phyloP scores from a whole-genome alignment of 2,329 filamentous ascomycete species.

The Pestalotiopsis sp. region DNA sequence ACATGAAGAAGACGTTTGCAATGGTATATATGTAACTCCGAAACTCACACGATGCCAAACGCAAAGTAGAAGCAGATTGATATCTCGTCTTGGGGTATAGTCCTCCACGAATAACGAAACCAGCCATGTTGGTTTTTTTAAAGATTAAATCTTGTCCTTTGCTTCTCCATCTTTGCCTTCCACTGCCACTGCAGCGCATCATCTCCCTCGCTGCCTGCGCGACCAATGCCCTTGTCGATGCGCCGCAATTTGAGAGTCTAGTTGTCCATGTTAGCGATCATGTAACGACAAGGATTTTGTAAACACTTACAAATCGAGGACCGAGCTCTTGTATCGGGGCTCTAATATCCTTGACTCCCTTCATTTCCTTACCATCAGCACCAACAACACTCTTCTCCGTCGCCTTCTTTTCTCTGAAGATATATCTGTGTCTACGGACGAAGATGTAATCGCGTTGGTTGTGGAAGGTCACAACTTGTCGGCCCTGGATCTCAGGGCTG shows the following conservation, averaged over 20 bases:
- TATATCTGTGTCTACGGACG: slow-evolving; percentile 72
- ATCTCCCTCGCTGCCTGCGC: slow-evolving; percentile 68
- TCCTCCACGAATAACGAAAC: background rate
- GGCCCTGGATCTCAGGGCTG: slow-evolving; percentile 79
- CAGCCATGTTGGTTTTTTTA: slow-evolving; percentile 42
- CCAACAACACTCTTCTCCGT: slow-evolving; percentile 87
- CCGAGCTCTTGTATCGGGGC: slow-evolving; percentile 91
- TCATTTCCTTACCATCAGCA: slow-evolving; percentile 79
- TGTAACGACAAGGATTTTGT: background rate
- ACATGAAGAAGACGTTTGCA: background rate
- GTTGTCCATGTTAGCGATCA: background rate
- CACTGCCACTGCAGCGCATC: slow-evolving; percentile 92
- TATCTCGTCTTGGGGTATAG: background rate
- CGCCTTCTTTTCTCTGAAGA: slow-evolving; percentile 85
- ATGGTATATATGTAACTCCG: background rate
- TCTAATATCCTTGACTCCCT: slow-evolving; percentile 83
- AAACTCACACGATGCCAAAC: slow-evolving; percentile 1
- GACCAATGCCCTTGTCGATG: slow-evolving; percentile 84
- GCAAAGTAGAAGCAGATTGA: slow-evolving; percentile 23
- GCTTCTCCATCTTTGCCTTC: slow-evolving; percentile 95
- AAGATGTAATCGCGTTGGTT: slow-evolving; percentile 61
- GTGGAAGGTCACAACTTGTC: slow-evolving; percentile 90
- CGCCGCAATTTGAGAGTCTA: slow-evolving; percentile 82
- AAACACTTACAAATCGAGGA: slow-evolving; percentile 50
- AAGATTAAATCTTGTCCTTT: slow-evolving; percentile 90